phyloP scores from a whole-genome alignment of 495 filamentous ascomycete species.

The Neurospora sp. region DNA sequence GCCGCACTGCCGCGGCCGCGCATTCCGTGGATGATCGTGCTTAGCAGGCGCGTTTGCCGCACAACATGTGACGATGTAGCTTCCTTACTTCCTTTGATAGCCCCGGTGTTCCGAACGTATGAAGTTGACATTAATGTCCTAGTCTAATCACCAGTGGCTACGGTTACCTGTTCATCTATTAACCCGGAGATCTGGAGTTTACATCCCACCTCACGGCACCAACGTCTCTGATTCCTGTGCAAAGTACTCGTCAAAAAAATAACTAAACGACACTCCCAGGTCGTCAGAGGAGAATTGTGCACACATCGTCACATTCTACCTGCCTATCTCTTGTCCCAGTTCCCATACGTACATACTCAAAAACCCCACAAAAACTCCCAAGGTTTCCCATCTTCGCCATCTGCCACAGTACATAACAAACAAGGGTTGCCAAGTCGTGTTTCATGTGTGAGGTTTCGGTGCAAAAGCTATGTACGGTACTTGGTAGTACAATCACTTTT shows the following conservation, averaged over 20 bases:
- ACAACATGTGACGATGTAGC: not conserved
- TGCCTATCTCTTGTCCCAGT: not conserved
- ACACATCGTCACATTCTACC: not conserved
- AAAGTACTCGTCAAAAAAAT: too few relatives aligned
- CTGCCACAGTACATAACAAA: not conserved
- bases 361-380: not conserved
- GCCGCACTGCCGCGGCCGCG: not conserved
- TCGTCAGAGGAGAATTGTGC: too few relatives aligned
- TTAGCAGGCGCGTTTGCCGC: not conserved
- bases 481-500: not conserved
- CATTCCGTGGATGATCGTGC: not conserved
- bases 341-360: not conserved
- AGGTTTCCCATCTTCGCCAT: not conserved
- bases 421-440: not conserved
- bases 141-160: not conserved
- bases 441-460: not conserved
- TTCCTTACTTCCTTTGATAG: not conserved
- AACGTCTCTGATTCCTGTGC: not conserved
- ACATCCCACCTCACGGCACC: not conserved
- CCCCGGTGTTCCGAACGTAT: not conserved
- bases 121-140: not conserved
- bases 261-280: not conserved
- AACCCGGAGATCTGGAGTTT: not conserved
- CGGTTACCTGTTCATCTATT: not conserved
- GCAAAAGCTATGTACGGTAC: not conserved